phyloP scores from a whole-genome alignment of 257 asterid species.

The Cynanchum wilfordii region DNA sequence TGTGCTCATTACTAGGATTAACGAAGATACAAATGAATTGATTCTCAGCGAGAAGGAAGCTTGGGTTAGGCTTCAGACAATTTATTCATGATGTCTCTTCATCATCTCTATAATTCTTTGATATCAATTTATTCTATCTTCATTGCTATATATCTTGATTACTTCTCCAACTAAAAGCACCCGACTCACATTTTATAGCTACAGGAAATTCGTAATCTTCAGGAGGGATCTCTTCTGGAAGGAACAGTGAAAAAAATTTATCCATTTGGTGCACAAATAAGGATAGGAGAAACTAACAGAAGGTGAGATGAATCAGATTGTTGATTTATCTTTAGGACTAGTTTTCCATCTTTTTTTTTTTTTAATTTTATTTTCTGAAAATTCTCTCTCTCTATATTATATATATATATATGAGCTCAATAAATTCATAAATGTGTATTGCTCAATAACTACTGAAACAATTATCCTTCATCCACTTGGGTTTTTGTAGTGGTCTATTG shows the following conservation, averaged over 20 bases:
- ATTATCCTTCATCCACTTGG: neutral
- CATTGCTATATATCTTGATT: neutral
- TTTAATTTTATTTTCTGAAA: neutral
- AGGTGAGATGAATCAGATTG: slow-evolving; percentile 36
- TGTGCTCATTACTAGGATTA: slow-evolving; percentile 74
- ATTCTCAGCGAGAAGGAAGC: slow-evolving; percentile 91
- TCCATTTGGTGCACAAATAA: slow-evolving; percentile 90
- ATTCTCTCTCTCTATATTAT: neutral
- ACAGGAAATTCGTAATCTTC: slow-evolving; percentile 65
- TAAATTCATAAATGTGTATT: neutral
- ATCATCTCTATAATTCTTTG: slow-evolving; percentile 11
- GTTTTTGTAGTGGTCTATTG: slow-evolving; percentile 68
- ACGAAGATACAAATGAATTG: slow-evolving; percentile 86
- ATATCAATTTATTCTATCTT: neutral
- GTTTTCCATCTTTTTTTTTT: neutral
- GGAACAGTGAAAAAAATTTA: slow-evolving; percentile 75
- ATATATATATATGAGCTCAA: neutral
- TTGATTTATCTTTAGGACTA: neutral
- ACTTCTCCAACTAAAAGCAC: slow-evolving; percentile 11
- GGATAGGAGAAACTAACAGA: slow-evolving; percentile 82
- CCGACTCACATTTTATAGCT: slow-evolving; percentile 19
- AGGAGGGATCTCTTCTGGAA: slow-evolving; percentile 73
- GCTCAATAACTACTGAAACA: neutral
- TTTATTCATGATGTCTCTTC: slow-evolving; percentile 5
- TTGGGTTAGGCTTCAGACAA: slow-evolving; percentile 55